Evolutionary conservation across 306 rosid genomes (phyloP), one percentile per base, ranked within the genome.

Genomic region (Spatholobus suberectus): DNA sequence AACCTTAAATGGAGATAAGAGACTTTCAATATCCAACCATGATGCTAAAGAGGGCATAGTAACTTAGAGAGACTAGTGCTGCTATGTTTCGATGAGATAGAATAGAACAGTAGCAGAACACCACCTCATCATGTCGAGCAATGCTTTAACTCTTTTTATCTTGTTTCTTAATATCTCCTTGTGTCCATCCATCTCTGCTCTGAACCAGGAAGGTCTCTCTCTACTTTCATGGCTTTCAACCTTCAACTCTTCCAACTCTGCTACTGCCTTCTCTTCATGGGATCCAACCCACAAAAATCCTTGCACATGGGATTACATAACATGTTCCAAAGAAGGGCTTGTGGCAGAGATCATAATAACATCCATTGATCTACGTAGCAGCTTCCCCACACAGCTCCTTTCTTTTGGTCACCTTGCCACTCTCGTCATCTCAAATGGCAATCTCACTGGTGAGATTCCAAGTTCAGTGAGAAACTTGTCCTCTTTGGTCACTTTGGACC

Each of bases 191-290:
- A 83, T 84, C 68, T 88, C 86, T 85, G 89, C 92, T 84, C 82
- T 95, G 65, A 95, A 95, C 91, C 97, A 90, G 67, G 98, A 95
- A 83, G 97, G 98, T 27, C 89, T 85, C 75, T 89, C 97, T 78
- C 85, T 95, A 38, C 95, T 93, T 81, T 93, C 98, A 82, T 95
- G 98, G 98, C 89, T 93, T 85, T 89, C 97, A 73, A 89, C 88
- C 67, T 87, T 92, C 80, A 95, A 92, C 59, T 92, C 94, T 7
- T 88, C 97, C 75, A 79, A 86, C 40, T 86, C 92, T n/a, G 76
- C 88, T 40, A 18, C 85, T n/a, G 61, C 87, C 73, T 95, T 95
- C 89, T 88, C 97, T 67, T 93, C 98, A 26, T 95, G 98, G 98
- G 81, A 88, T 87, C 91, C 90, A 41, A 73, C 86, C 35, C 86